Evolutionary conservation across 2,329 filamentous ascomycete species (phyloP), one percentile per base, ranked within the genome.

Genomic region (Anisogramma anomala): DNA sequence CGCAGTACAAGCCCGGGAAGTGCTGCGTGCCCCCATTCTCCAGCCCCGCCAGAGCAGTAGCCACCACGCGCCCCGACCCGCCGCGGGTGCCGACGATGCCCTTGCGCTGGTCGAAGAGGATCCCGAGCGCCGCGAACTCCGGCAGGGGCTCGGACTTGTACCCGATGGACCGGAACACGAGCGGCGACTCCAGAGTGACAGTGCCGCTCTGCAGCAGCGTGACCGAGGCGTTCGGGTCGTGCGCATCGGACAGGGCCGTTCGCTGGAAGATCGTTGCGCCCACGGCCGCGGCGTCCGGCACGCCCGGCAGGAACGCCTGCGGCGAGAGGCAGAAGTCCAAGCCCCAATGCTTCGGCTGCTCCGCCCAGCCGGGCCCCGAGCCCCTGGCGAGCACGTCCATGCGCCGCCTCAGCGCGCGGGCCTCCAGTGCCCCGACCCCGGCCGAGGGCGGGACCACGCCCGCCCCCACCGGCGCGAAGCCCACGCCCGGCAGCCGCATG

Each of bases 131-230:
- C 1, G 68, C 60, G 49, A 96, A 81, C 0, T 86, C 89, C 0
- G 77, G 71, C 1, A 98, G 64, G 0, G 85, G 69, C 23, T 81
- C 71, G 0, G 87, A 88, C 52, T 85, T 86, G 64, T 98, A 98
- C 6, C 91, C 91, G 32, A 98, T 88, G n/a, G 86, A 94, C 14
- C 87, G 78, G 63, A 98, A 95, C 13, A 85, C 87, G 3, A 89
- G 57, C 5, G 78, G 71, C 0, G 86, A 78, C 1, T 75, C 68
- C 4, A 94, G 51, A 3, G 68, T 58, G 3, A 71, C 44, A 2
- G 62, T 63, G 45, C 74, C 63, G 0, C 67, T 71, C 6, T 14
- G 15, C 0, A 3, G 61, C 56, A 11, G 70, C 65, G 38, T 56
- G 11, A 70, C 65, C 39, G 66, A 62, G 7, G 73, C 67, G 31